Percentiles rank a stretch among this genome's conserved stretches.
Evolutionary conservation across 305 asterid species (phyloP).

Genomic region (Fraxinus albicans): DNA sequence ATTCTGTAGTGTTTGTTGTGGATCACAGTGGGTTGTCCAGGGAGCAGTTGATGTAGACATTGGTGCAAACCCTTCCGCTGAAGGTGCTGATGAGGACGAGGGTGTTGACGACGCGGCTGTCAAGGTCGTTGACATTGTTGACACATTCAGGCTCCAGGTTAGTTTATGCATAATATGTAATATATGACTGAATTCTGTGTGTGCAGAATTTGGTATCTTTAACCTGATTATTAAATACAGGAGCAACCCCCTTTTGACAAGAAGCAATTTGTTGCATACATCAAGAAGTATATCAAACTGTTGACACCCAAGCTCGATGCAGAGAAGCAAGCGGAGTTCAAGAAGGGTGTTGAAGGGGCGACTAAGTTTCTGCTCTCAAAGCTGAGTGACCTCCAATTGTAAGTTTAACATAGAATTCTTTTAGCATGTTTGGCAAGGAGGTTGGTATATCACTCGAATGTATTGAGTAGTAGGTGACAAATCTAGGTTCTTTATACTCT

Average conservation of each 20-base stretch:
- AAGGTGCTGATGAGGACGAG: slow-evolving; percentile 75
- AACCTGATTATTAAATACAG: slow-evolving; percentile 18
- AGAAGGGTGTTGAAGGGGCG: slow-evolving; percentile 68
- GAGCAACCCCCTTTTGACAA: slow-evolving; percentile 84
- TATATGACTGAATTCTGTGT: not conserved
- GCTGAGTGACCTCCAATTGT: slow-evolving; percentile 73
- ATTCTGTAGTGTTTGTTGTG: not conserved
- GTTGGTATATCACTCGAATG: not conserved
- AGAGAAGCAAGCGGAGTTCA: slow-evolving; percentile 48
- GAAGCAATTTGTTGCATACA: slow-evolving; percentile 58
- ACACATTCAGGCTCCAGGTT: slow-evolving; percentile 85
- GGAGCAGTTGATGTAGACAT: slow-evolving; percentile 69
- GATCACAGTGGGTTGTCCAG: slow-evolving; percentile 61
- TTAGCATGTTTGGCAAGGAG: not conserved
- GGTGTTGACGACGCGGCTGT: slow-evolving; percentile 60
- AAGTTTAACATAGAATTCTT: slow-evolving; percentile 18
- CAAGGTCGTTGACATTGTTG: slow-evolving; percentile 73
- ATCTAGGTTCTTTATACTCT: not conserved
- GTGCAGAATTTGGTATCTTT: not conserved
- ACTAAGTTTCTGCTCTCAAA: slow-evolving; percentile 60
- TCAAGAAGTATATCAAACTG: slow-evolving; percentile 65
- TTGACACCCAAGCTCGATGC: slow-evolving; percentile 54
- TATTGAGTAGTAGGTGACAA: not conserved
- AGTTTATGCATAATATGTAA: not conserved
- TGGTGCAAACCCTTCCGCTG: slow-evolving; percentile 92